Conservation (phyloP, 352 stramenopile species). For the Phytophthora constricta region DNA sequence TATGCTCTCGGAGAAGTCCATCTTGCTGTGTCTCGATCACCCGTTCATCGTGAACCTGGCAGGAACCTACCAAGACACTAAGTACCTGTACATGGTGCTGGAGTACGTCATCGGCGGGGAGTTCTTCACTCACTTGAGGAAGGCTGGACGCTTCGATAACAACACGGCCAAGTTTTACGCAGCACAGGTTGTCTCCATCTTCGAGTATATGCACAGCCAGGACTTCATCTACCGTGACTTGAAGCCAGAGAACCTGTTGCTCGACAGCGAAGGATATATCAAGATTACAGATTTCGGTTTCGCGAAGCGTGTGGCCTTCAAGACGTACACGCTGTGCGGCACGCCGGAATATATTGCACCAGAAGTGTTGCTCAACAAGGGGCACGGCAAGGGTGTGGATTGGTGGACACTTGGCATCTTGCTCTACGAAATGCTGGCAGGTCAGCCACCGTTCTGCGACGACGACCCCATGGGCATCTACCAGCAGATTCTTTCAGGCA, state of each 20-base stretch:
- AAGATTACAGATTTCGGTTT: slow-evolving; percentile 97
- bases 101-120: slow-evolving; percentile 98
- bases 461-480: slow-evolving; percentile 97
- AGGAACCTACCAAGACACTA: slow-evolving; percentile 94
- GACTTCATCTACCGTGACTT: slow-evolving; percentile 98
- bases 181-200: slow-evolving; percentile 95
- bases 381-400: slow-evolving; percentile 92
- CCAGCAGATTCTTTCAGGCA: slow-evolving; percentile 94
- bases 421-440: slow-evolving; percentile 98
- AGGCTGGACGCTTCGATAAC: slow-evolving; percentile 94
- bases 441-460: slow-evolving; percentile 96
- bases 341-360: slow-evolving; percentile 95
- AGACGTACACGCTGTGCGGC: slow-evolving; percentile 95
- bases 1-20: slow-evolving; percentile 97
- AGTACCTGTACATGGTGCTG: slow-evolving; percentile 98
- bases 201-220: slow-evolving; percentile 96
- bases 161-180: slow-evolving; percentile 93
- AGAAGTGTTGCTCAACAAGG: slow-evolving; percentile 91
- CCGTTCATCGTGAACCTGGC: slow-evolving; percentile 97
- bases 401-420: slow-evolving; percentile 98
- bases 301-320: slow-evolving; percentile 94
- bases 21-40: slow-evolving; percentile 92
- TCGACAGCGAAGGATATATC: slow-evolving; percentile 95
- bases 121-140: slow-evolving; percentile 97
- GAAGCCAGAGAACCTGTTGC: slow-evolving; percentile 95